Evolutionary conservation across 805 yeast species (phyloP), one percentile per base, ranked within the genome.

Genomic region (Lachancea waltii): DNA sequence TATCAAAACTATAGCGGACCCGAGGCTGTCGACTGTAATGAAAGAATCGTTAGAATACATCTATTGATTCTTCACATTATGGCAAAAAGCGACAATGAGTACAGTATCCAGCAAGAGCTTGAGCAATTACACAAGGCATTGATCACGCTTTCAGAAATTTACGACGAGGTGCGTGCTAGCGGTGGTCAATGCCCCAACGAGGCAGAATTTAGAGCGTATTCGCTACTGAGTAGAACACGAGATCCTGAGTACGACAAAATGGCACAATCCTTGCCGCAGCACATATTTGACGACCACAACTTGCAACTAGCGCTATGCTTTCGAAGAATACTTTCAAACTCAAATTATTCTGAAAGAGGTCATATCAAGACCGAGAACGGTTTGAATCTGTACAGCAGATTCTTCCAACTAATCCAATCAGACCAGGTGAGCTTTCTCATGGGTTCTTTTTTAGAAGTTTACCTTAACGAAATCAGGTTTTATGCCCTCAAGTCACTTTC

Each of bases 1-100:
- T 89, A 85, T 54, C 98, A 92, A 56, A 90, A 90, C 57, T 90
- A 79, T 51, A 80, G 79, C 29, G 98, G 97, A 0, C 84, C 89
- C 2, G 97, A 92, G 56, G 94, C 97, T 1, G 75, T 90, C 7
- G 90, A 82, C 48, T 92, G 97, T 59, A 85, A 85, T 52, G 98
- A 92, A 59, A 68, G 81, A 36, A 92, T 92, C 48, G 95, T 87
- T 4, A 67, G 98, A 38, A 81, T 89, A 15, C 98, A 92, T 56
- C 69, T 90, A 18, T 55, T 85, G 11, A 79, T 84, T 1, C 62
- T 89, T 26, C 97, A 92, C 61, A 63, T 82, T 1, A 87, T 92
- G 96, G 83, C 95, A 0, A 82, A 80, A 21, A 60, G 73, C 7
- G 70, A 67, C 23, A 65, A 68, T 2, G 95, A 86, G 41, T 89